A percentile compares a stretch with the other conserved stretches of the same genome.
Conservation (phyloP, 306 rosid species). For the Albizia julibrissin region DNA sequence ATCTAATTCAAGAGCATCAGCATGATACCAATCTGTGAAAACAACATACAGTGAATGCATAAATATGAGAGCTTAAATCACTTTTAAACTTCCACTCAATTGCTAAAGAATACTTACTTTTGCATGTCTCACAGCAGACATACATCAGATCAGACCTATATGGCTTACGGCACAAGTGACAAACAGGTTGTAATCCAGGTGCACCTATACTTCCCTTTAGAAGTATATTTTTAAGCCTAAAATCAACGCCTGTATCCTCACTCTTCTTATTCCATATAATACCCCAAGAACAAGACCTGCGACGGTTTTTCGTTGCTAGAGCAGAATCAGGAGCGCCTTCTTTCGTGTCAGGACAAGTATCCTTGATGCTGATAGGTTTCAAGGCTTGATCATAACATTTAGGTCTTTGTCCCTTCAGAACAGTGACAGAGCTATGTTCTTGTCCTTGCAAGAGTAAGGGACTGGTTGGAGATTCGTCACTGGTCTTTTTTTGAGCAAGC, state of each 20-base stretch:
- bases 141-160: slow-evolving; percentile 81
- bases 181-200: slow-evolving; percentile 52
- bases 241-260: slow-evolving; percentile 50
- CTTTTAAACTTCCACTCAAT: neutral
- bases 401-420: slow-evolving; percentile 52
- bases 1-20: slow-evolving; percentile 87
- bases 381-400: slow-evolving; percentile 41
- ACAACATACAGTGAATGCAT: slow-evolving; percentile 18
- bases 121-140: slow-evolving; percentile 77
- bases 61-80: neutral
- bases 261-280: slow-evolving; percentile 86
- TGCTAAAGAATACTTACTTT: slow-evolving; percentile 54
- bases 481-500: slow-evolving; percentile 51
- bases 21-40: slow-evolving; percentile 94
- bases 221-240: slow-evolving; percentile 73
- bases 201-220: slow-evolving; percentile 54
- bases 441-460: slow-evolving; percentile 69
- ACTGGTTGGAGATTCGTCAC: slow-evolving; percentile 76
- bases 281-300: slow-evolving; percentile 74
- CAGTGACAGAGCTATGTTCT: slow-evolving; percentile 45
- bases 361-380: slow-evolving; percentile 43
- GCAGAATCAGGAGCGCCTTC: slow-evolving; percentile 49
- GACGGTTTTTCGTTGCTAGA: slow-evolving; percentile 47
- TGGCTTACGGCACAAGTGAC: slow-evolving; percentile 73
- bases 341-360: slow-evolving; percentile 40